Conservation (phyloP, 352 stramenopile genomes). For the Globisporangium takayamanum region DNA sequence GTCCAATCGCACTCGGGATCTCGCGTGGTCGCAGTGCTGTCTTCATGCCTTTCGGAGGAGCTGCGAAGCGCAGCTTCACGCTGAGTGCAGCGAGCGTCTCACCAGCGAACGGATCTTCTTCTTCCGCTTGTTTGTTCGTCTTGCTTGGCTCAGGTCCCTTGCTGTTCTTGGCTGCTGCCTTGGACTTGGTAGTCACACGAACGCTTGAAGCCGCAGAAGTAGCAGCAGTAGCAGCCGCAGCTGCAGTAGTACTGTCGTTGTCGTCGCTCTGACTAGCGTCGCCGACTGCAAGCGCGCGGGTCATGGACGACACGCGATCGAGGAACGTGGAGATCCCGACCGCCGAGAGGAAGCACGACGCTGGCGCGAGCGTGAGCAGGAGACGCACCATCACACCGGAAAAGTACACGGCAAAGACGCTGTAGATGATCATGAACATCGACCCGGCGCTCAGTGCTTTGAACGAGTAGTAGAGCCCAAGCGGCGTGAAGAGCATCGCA, state of each 20-base stretch:
- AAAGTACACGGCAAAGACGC: slow-evolving; percentile 90
- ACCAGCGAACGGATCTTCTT: slow-evolving; percentile 7
- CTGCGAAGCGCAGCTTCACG: slow-evolving; percentile 27
- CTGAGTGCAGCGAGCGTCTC: slow-evolving; percentile 26
- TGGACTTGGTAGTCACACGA: too few species aligned
- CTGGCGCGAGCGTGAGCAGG: slow-evolving; percentile 87
- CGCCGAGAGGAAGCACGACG: slow-evolving; percentile 85
- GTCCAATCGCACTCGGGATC: slow-evolving; percentile 18
- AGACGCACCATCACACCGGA: slow-evolving; percentile 91
- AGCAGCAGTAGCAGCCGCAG: background rate
- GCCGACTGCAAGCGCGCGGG: slow-evolving; percentile 9
- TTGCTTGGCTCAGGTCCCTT: too few species aligned
- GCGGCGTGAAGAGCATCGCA: slow-evolving; percentile 79
- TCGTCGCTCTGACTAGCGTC: background rate
- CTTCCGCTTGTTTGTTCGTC: background rate
- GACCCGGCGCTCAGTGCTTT: slow-evolving; percentile 49
- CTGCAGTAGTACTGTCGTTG: background rate
- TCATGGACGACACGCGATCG: slow-evolving; percentile 27
- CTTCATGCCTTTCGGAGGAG: slow-evolving; percentile 8
- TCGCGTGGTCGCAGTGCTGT: slow-evolving; percentile 10
- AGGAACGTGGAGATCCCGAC: slow-evolving; percentile 73
- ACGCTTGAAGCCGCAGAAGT: too few species aligned
- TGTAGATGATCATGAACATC: slow-evolving; percentile 92
- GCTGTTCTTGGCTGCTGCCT: too few species aligned
- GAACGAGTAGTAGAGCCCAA: slow-evolving; percentile 88